Conservation (phyloP, 305 asterid species). For the Fraxinus xanthoxyloides region DNA sequence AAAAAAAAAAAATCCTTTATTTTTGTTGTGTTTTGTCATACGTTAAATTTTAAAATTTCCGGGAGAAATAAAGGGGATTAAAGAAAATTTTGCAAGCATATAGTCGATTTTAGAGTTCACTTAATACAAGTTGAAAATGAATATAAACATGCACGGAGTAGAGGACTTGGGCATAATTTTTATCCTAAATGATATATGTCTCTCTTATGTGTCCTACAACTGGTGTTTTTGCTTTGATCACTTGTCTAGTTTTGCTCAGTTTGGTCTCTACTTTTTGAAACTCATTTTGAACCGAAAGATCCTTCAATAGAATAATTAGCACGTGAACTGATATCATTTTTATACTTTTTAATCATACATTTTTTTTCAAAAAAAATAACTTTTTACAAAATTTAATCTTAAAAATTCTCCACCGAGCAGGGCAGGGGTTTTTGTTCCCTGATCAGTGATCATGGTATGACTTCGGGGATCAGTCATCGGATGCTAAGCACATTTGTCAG, state of each 20-base stretch:
- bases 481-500: neutral
- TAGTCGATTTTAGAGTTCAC: neutral
- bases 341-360: no score
- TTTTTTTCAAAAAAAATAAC: no score
- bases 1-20: neutral
- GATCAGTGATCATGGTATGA: no score
- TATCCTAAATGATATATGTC: neutral
- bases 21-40: slow-evolving; percentile 2
- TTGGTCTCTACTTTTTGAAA: neutral
- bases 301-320: neutral
- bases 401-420: neutral
- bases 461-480: no score
- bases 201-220: neutral
- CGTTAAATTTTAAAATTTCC: neutral
- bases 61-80: neutral
- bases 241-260: neutral
- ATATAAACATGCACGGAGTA: neutral
- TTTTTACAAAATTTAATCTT: neutral
- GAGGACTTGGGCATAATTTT: neutral
- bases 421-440: neutral
- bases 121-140: neutral
- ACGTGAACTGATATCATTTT: no score
- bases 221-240: neutral
- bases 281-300: neutral
- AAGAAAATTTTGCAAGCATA: neutral